Percentiles rank a stretch among this genome's conserved stretches.
Conservation (phyloP, 169 alveolate genomes). For the Plasmodium gaboni region DNA sequence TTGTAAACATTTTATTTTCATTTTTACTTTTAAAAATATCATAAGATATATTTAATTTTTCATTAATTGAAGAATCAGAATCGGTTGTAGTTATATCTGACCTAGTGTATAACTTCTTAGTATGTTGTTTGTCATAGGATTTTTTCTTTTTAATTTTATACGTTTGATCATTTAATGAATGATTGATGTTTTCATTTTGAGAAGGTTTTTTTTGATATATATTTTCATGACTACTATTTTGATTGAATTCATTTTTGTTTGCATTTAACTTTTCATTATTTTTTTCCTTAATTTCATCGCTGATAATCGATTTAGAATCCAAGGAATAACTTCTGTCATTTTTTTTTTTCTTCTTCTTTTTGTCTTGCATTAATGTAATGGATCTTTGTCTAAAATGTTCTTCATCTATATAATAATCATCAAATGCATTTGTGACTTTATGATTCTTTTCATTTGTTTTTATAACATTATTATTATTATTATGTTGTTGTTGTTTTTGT, state of each 20-base stretch:
- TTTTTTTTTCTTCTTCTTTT: constrained; percentile 5
- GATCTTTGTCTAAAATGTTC: neutral
- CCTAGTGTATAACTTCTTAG: constrained; percentile 8
- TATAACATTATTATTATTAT: constrained; percentile 7
- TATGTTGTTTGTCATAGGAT: neutral
- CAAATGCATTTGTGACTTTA: constrained; percentile 1
- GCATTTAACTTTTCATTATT: constrained; percentile 1
- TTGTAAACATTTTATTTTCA: constrained; percentile 14
- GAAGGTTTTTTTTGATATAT: constrained; percentile 1
- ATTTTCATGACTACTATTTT: constrained; percentile 4
- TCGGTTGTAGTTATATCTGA: constrained; percentile 72
- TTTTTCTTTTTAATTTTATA: constrained; percentile 11
- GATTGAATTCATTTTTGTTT: neutral
- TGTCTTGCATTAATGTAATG: constrained; percentile 3
- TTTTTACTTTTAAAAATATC: constrained; percentile 53
- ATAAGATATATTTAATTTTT: constrained; percentile 35
- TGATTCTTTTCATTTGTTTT: constrained; percentile 14
- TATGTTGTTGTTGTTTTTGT: constrained; percentile 1
- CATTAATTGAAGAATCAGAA: constrained; percentile 60
- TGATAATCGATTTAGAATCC: too few relatives aligned
- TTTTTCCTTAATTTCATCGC: constrained; percentile 5
- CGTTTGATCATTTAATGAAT: constrained; percentile 32
- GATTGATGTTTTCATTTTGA: constrained; percentile 18
- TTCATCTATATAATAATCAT: constrained; percentile 19
- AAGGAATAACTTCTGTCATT: neutral